Conservation (phyloP, 2,329 filamentous ascomycete genomes). For the Xylaria hypoxylon region DNA sequence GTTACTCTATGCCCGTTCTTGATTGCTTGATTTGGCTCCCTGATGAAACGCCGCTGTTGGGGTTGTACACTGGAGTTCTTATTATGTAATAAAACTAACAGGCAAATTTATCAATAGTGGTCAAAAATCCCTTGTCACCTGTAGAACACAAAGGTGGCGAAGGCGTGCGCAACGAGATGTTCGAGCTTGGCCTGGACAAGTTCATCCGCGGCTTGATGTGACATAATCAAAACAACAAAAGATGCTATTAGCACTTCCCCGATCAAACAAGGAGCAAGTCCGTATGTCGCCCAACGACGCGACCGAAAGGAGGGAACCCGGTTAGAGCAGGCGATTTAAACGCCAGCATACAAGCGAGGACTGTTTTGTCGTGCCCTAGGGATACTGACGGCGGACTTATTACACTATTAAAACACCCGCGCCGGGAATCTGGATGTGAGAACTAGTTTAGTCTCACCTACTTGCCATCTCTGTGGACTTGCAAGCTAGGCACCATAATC, state of each 20-base stretch:
- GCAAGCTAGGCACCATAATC: not conserved
- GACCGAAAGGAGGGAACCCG: not conserved
- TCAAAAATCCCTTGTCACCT: slow-evolving; percentile 76
- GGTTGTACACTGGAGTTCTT: not conserved
- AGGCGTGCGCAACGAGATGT: slow-evolving; percentile 77
- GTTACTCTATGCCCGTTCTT: not conserved
- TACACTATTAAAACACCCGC: not conserved
- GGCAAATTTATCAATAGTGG: slow-evolving; percentile 59
- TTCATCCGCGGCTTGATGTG: slow-evolving; percentile 77
- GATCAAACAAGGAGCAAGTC: not conserved
- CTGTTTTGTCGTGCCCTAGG: not conserved
- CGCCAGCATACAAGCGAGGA: not conserved
- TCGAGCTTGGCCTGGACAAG: slow-evolving; percentile 78
- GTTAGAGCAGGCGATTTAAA: not conserved
- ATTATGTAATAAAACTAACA: slow-evolving; percentile 33
- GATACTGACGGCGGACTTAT: not conserved
- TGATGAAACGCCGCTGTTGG: not conserved
- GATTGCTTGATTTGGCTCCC: not conserved
- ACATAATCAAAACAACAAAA: slow-evolving; percentile 39
- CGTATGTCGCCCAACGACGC: too few species aligned
- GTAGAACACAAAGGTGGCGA: slow-evolving; percentile 76
- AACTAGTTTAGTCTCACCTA: not conserved
- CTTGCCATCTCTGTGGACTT: not conserved
- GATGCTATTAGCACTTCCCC: not conserved
- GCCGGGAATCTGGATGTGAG: not conserved